These are phyloP conservation scores for Dioscorea alata DNA, from an alignment of 106 monocot species.

Conservation along the genomic window DNA sequence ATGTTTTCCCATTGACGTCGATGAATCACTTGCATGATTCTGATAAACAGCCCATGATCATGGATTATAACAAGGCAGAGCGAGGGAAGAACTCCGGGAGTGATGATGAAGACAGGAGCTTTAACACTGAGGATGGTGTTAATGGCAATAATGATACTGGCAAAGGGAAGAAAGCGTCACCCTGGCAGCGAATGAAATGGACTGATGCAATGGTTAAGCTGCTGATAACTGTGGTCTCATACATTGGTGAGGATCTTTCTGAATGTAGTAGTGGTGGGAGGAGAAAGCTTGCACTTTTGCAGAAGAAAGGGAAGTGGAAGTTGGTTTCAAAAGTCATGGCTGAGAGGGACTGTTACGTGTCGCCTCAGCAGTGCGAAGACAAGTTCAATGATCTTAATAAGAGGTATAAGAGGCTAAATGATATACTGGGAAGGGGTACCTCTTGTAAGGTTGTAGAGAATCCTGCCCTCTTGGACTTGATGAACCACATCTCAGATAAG, in stretches of 20 bases:
- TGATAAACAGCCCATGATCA: no score
- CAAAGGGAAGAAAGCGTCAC: slow-evolving; percentile 45
- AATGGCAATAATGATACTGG: slow-evolving; percentile 21
- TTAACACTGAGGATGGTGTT: slow-evolving; percentile 35
- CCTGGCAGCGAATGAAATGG: slow-evolving; percentile 87
- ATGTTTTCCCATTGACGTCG: no score
- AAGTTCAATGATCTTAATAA: slow-evolving; percentile 98
- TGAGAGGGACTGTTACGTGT: slow-evolving; percentile 69
- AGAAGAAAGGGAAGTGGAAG: slow-evolving; percentile 96
- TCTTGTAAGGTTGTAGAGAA: slow-evolving; percentile 87
- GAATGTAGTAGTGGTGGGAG: slow-evolving; percentile 29
- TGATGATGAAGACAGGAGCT: slow-evolving; percentile 42
- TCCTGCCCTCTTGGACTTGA: slow-evolving; percentile 58
- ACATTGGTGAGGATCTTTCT: slow-evolving; percentile 49
- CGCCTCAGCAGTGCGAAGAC: slow-evolving; percentile 93
- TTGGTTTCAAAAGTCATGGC: slow-evolving; percentile 73
- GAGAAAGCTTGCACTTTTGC: slow-evolving; percentile 44
- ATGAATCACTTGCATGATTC: no score
- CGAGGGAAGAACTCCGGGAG: not conserved
- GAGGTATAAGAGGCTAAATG: slow-evolving; percentile 84
- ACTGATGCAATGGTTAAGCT: slow-evolving; percentile 74
- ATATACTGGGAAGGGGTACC: slow-evolving; percentile 83
- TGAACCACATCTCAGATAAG: slow-evolving; percentile 61
- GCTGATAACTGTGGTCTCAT: slow-evolving; percentile 76
- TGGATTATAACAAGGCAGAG: no score